Conservation (phyloP, 192 early-diverging fungal species). For the Obelidium mucronatum region DNA sequence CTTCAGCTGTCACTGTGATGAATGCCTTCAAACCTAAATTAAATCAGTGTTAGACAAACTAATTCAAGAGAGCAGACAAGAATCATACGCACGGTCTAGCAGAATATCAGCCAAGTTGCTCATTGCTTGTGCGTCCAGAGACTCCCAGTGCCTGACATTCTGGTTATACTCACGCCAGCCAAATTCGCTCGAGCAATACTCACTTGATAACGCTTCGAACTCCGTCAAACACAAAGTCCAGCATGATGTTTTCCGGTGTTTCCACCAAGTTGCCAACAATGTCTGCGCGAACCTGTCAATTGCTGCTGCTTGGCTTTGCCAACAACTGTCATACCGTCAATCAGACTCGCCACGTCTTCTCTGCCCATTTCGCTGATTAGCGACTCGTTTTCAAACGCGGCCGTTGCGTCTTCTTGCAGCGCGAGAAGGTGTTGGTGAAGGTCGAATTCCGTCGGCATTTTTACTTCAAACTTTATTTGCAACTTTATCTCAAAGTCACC, state of each 20-base stretch:
- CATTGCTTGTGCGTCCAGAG: constrained; percentile 51
- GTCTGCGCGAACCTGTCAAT: constrained; percentile 33
- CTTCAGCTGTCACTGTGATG: constrained; percentile 1
- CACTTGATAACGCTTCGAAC: constrained; percentile 75
- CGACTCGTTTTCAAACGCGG: constrained; percentile 18
- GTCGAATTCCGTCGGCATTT: constrained; percentile 7
- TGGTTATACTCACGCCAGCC: no score
- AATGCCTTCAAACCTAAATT: constrained; percentile 16
- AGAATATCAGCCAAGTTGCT: constrained; percentile 75
- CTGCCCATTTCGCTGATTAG: constrained; percentile 7
- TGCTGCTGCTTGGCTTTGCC: no score
- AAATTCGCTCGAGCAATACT: background rate
- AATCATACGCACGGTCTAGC: constrained; percentile 61
- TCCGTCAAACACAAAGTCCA: constrained; percentile 59
- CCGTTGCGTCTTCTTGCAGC: constrained; percentile 5
- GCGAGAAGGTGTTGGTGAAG: constrained; percentile 23
- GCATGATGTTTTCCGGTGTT: constrained; percentile 40
- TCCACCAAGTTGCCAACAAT: constrained; percentile 50
- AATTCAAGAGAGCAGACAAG: background rate
- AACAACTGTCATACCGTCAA: constrained; percentile 14
- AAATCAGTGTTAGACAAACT: background rate
- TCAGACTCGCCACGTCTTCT: constrained; percentile 3
- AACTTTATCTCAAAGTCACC: constrained; percentile 72
- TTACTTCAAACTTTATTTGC: background rate
- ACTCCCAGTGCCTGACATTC: constrained; percentile 61